Conservation (phyloP, 2,329 filamentous ascomycete species). For the Pestalotiopsis sp. region DNA sequence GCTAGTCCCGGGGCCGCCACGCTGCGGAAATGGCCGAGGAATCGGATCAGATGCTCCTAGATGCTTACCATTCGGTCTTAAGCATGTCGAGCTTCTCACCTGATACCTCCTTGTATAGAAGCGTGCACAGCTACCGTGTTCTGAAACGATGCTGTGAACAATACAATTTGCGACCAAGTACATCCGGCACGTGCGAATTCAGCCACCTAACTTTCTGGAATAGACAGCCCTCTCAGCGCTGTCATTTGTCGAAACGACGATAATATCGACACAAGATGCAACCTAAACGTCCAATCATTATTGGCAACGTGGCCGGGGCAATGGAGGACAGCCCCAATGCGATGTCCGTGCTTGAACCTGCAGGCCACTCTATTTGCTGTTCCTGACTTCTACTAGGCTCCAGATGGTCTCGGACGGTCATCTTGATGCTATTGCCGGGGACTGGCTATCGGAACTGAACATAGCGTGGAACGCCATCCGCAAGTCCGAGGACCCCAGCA, state of each 20-base stretch:
- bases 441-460: slow-evolving; percentile 3
- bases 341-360: not conserved
- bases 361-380: not conserved
- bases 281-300: not conserved
- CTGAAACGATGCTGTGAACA: not conserved
- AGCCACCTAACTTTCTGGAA: not conserved
- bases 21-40: not conserved
- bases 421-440: not conserved
- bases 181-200: not conserved
- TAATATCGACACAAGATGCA: not conserved
- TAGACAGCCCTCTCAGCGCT: not conserved
- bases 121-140: not conserved
- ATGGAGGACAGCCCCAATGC: slow-evolving; percentile 2
- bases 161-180: not conserved
- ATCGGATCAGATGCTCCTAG: not conserved
- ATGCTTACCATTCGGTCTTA: not conserved
- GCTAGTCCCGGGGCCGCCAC: not conserved
- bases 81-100: not conserved
- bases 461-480: not conserved
- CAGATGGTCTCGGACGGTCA: not conserved
- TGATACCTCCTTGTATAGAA: not conserved
- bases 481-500: not conserved
- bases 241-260: not conserved
- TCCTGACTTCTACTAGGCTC: not conserved
- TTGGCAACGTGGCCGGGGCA: slow-evolving; percentile 1